Base-by-base conservation (phyloP, 371 early-diverging fungal species). In the Umbelopsis sp. region DNA sequence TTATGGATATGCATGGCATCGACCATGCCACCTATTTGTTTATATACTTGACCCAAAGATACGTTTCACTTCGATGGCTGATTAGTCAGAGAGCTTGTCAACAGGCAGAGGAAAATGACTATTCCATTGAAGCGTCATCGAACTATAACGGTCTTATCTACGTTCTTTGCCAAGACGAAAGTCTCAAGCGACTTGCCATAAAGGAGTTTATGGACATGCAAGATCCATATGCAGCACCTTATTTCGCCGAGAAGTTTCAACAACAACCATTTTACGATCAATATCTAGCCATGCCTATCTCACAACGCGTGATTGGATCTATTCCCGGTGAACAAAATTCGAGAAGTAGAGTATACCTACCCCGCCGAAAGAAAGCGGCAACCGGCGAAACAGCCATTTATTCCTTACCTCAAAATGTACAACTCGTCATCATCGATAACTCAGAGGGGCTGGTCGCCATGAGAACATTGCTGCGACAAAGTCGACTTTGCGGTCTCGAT, bases 121-220 rank as follows among this genome's bases (percentile, higher is more conserved):
- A 66, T 9, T 74, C 80, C 0, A 78, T 83, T 44, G 71, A 69
- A 20, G 66, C 74, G 0, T 79, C 78, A 11, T 70, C 74, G 10
- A 83, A 83, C 57, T 81, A 72, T 51, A 83, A 83, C 64, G 81
- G 83, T 3, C 66, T 83, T 5, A 72, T 83, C 32, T 37, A 76
- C 11, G 67, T 80, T 7, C 69, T 72, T 11, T 50, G 70, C 11
- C 68, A 75, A 1, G 72, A 79, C 8, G 69, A 74, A 0, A 76
- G 75, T 0, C 52, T 83, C 44, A 74, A 73, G 11, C 74, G 73
- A 32, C 65, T 83, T 25, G 75, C 77, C 12, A 76, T 83, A 44
- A 83, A 83, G 35, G 83, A 83, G 66, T 45, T 83, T 66, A 71
- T 80, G 24, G 83, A 83, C 51, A 75, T 76, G n/a, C 74, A 75